Evolutionary conservation across 495 filamentous ascomycete genomes (phyloP), one percentile per base, ranked within the genome.

Genomic region (Melanomma pulvis-pyrius): DNA sequence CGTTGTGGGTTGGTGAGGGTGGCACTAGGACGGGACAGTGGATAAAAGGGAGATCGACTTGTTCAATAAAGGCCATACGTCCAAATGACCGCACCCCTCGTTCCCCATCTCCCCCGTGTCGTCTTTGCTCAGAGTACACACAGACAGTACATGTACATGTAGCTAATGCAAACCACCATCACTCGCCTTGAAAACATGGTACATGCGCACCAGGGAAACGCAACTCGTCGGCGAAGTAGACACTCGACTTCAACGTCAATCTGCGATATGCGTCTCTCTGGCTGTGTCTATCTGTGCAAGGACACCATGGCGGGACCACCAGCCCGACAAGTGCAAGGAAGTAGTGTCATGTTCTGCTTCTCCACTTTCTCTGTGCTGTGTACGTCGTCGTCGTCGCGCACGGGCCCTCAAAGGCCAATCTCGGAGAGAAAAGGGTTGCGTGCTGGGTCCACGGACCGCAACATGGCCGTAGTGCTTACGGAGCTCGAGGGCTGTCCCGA

Each of bases 31-130:
- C 61, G 13, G 15, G 41, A 25, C 8, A 30, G 55, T 66, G 63
- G 63, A 21, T 66, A 66, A 66, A 66, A 66, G 63, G 63, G 63
- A 59, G 63, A 66, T 66, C 55, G 55, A 49, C 63, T 66, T 19
- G 26, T n/a, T 36, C 59, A 52, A 53, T 62, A 62, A 51, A 53
- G 54, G 5, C 15, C 54, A 58, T 6, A 41, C 25, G 36, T 25
- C 54, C 30, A 58, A 30, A 41, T 26, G 17, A 46, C 54, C 30
- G 6, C 25, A 41, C 32, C 21, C 54, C 30, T 58, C 36, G 5
- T 12, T 41, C 32, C 44, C 22, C n/a, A 8, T 24, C 48, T 29
- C 51, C 21, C 51, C 25, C 25, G 25, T 26, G 1, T n/a, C 51
- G 1, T n/a, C 15, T 34, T 54, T 32, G 25, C 48, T 46, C 50